Base-by-base conservation (phyloP, 345 rosid species). In the Cardamine resedifolia region DNA sequence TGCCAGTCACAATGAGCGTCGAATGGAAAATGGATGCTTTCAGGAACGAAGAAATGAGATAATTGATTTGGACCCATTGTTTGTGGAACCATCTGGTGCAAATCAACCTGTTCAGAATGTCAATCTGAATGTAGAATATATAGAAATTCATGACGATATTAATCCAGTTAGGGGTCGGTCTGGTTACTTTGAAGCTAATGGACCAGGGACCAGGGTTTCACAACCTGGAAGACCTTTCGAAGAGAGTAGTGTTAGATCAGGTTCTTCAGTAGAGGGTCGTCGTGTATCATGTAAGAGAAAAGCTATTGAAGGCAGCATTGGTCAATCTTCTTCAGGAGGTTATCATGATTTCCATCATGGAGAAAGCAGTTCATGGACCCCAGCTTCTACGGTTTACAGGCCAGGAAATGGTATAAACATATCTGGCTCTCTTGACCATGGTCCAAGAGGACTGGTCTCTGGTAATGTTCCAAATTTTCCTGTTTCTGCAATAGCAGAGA, bases 261-360 rank as follows among this genome's bases (percentile, higher is more conserved):
- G 81, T 66, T 76, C 83, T 64, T 83, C 88, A 45, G 66, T 72
- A 58, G 95, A 84, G 44, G 88, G 90, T 6, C 83, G 83, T 2
- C 92, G 85, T 59, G 70, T 81, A 11, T 84, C 95, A 64, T 80
- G 89, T 74, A 94, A 94, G 79, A 85, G 98, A 80, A 94, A 94
- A 81, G 78, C 88, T 19, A 70, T 85, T 19, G 98, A 85, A 74
- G 86, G 84, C 47, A 80, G 83, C 67, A 69, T 83, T 31, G 92
- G 88, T 34, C 88, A 85, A 63, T 83, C 96, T 52, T 91, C 97
- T 56, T 38, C 65, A 9, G 92, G 85, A 65, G 83, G 84, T 71
- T 82, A 83, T 71, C 79, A 80, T 70, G 84, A 84, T 75, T 77
- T 79, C 64, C 89, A 84, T 33, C 72, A 45, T 36, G 76, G 86